Conservation (phyloP, 345 rosid species). For the Aquilaria malaccensis region DNA sequence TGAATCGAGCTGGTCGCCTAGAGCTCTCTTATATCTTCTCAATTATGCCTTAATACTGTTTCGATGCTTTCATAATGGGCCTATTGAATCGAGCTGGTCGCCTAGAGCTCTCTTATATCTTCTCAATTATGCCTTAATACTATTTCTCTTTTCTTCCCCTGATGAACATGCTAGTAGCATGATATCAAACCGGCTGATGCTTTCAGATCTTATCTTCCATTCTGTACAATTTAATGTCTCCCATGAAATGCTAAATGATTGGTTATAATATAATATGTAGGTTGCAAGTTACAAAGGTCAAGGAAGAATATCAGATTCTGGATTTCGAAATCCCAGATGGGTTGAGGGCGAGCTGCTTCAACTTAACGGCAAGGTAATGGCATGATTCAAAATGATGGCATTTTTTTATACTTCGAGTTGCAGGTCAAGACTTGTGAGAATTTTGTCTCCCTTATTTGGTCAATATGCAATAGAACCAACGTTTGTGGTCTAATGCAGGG, state of each 20-base stretch:
- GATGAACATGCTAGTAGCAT: no score
- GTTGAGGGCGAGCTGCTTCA: constrained; percentile 88
- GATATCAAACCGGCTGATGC: no score
- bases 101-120: no score
- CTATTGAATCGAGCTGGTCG: no score
- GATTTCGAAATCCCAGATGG: constrained; percentile 77
- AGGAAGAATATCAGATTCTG: constrained; percentile 88
- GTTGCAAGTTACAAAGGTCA: constrained; percentile 79
- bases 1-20: no score
- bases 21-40: no score
- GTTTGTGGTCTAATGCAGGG: constrained; percentile 38
- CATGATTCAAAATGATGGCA: not conserved
- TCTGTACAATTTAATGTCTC: no score
- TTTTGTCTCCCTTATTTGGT: not conserved
- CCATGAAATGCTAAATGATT: not conserved
- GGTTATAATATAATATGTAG: constrained; percentile 27
- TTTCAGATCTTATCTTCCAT: no score
- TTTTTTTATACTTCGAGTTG: not conserved
- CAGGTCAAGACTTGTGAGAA: constrained; percentile 1
- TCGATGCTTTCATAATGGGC: no score
- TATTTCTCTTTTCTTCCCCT: no score
- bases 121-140: no score
- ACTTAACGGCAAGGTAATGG: constrained; percentile 73
- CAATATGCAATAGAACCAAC: not conserved
- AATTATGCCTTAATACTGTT: no score